These are phyloP conservation scores for Scheffersomyces parashehatae DNA, from an alignment of 1,139 yeast species.

Conservation along the genomic window DNA sequence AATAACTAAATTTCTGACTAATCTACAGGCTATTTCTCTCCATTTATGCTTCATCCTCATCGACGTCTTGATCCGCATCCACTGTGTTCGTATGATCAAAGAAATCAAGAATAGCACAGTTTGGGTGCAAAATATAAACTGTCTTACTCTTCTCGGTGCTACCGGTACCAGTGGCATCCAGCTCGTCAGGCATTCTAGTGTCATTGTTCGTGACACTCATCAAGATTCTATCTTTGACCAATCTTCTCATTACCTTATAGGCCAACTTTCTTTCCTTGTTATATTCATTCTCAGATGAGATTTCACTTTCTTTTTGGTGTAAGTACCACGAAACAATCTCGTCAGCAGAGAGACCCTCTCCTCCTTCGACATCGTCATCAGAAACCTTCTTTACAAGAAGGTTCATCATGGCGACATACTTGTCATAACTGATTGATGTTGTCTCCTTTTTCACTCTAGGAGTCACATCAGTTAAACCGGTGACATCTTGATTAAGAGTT, in stretches of 20 bases:
- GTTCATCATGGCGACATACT: constrained; percentile 83
- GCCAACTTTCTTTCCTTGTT: constrained; percentile 72
- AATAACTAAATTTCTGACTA: background rate
- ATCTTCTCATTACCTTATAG: constrained; percentile 75
- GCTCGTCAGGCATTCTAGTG: constrained; percentile 12
- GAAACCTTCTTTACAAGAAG: constrained; percentile 70
- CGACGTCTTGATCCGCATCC: constrained; percentile 16
- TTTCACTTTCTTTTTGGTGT: constrained; percentile 68
- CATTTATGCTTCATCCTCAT: constrained; percentile 2
- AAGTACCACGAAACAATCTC: constrained; percentile 81
- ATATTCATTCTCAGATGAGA: constrained; percentile 70
- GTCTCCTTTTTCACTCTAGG: constrained; percentile 13
- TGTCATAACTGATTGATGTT: constrained; percentile 75
- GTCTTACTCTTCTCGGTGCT: constrained; percentile 20
- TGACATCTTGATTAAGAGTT: constrained; percentile 2
- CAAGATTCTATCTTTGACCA: constrained; percentile 83
- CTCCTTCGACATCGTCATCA: constrained; percentile 53
- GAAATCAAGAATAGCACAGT: constrained; percentile 73
- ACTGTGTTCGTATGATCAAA: constrained; percentile 36
- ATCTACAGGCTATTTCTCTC: background rate
- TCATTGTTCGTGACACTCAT: constrained; percentile 74
- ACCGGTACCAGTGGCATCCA: constrained; percentile 2
- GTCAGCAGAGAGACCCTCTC: constrained; percentile 69
- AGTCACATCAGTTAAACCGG: background rate
- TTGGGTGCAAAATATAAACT: constrained; percentile 84